Conservation (phyloP, 495 filamentous ascomycete genomes). For the Lophiotrema nucula region DNA sequence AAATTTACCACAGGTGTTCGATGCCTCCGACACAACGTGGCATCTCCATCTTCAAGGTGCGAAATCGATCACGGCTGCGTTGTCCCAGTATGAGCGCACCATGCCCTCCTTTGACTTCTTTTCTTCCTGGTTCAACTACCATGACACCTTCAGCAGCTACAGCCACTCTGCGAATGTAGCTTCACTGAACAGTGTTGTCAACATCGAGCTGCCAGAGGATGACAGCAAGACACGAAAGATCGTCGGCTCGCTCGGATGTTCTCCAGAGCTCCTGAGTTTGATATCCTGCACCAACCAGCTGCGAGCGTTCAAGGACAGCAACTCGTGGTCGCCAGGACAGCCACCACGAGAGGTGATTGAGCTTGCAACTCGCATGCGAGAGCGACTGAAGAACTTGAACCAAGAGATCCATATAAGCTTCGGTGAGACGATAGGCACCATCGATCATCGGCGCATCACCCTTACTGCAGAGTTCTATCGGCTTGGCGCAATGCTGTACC, state of each 20-base stretch:
- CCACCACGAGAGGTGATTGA: background rate
- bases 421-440: slow-evolving; percentile 7
- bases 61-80: background rate
- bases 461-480: slow-evolving; percentile 25
- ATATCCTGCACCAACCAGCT: slow-evolving; percentile 24
- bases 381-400: slow-evolving; percentile 1
- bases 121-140: slow-evolving; percentile 15
- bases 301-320: background rate
- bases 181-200: background rate
- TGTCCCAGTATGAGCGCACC: slow-evolving; percentile 1
- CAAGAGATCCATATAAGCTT: slow-evolving; percentile 16
- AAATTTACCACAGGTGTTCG: slow-evolving; percentile 11
- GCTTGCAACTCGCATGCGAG: slow-evolving; percentile 1
- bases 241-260: slow-evolving; percentile 18
- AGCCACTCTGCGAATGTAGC: background rate
- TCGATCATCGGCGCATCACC: slow-evolving; percentile 10
- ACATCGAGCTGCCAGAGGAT: slow-evolving; percentile 11
- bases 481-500: slow-evolving; percentile 14
- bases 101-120: slow-evolving; percentile 4
- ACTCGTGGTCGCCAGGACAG: background rate
- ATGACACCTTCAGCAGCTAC: slow-evolving; percentile 14
- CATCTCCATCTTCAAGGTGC: slow-evolving; percentile 19
- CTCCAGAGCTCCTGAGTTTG: slow-evolving; percentile 11
- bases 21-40: slow-evolving; percentile 15
- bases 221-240: slow-evolving; percentile 6